phyloP scores from a whole-genome alignment of 371 early-diverging fungal genomes.

The Rhizopus delemar region DNA sequence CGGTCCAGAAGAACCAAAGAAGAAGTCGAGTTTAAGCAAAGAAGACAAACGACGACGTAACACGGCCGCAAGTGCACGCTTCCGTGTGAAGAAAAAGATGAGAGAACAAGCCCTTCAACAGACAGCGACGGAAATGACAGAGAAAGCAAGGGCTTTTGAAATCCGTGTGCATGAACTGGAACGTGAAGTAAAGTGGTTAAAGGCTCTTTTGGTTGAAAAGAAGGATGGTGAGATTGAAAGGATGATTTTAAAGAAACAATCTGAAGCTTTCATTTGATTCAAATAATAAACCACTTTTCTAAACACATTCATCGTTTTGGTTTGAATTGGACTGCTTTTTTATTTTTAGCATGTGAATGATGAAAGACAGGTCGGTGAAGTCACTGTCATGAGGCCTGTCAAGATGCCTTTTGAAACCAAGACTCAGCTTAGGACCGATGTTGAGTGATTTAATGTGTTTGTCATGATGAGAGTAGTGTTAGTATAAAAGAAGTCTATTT shows the following conservation, averaged over 20 bases:
- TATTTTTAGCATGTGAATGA: too few relatives aligned
- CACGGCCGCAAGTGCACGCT: constrained; percentile 95
- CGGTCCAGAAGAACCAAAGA: not conserved
- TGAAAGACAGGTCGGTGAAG: too few relatives aligned
- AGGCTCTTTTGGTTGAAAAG: constrained; percentile 82
- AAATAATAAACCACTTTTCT: not conserved
- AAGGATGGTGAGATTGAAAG: constrained; percentile 44
- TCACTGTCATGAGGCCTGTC: too few relatives aligned
- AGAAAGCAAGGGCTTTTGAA: constrained; percentile 74
- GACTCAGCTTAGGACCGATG: too few relatives aligned
- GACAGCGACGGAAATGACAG: constrained; percentile 82
- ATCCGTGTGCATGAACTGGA: constrained; percentile 78
- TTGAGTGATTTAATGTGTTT: too few relatives aligned
- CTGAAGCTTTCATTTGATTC: not conserved
- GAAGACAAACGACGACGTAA: constrained; percentile 91
- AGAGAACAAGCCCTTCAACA: constrained; percentile 85
- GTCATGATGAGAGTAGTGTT: not conserved
- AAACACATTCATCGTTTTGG: too few relatives aligned
- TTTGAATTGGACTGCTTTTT: too few relatives aligned
- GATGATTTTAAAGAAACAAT: constrained; percentile 22
- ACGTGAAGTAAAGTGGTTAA: constrained; percentile 88
- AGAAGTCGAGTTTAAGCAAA: constrained; percentile 35
- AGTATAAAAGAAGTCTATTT: too few relatives aligned
- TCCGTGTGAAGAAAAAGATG: constrained; percentile 90
- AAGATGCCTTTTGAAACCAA: too few relatives aligned